Base-by-base conservation (phyloP, 306 rosid genomes). In the Datisca glomerata region DNA sequence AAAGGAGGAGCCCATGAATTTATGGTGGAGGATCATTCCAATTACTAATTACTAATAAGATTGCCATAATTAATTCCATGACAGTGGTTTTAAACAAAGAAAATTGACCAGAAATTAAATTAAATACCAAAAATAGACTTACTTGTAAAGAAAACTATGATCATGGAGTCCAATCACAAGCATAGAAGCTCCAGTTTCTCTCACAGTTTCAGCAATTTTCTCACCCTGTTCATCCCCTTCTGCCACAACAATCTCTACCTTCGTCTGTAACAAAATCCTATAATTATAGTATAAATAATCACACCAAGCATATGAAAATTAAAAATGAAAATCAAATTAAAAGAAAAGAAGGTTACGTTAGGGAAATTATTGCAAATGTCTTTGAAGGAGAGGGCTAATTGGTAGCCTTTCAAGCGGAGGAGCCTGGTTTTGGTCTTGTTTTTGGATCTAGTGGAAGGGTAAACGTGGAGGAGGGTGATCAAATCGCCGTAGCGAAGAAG, bases 71-170 rank as follows among this genome's bases (percentile, higher is more conserved):
- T 14, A 31, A 29, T 29, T 29, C 35, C 35, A 29, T 3, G n/a
- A n/a, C n/a, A n/a, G n/a, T n/a, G n/a, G n/a, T n/a, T n/a, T n/a
- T n/a, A n/a, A n/a, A n/a, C n/a, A n/a, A 29, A 29, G 12, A 9
- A 29, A 9, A 11, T 8, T 31, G n/a, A 2, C 13, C n/a, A 24
- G 18, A 1, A 35, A 4, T 27, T 28, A 38, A 17, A 38, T 28
- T 49, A 21, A 37, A 17, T 4, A 18, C 36, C 8, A 3, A 46
- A 12, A 24, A 21, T 10, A 43, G 33, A 64, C 89, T 79, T 68
- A 83, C 94, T 59, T 79, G 86, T 84, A 84, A 35, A 89, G 91
- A 68, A 89, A 89, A 68, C 98, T 84, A 42, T 64, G 84, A 61
- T 70, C 78, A 65, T 84, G 98, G 61, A 89, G 95, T 36, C 98